Conservation (phyloP, 352 stramenopile genomes). For the Elongisporangium anandrum region DNA sequence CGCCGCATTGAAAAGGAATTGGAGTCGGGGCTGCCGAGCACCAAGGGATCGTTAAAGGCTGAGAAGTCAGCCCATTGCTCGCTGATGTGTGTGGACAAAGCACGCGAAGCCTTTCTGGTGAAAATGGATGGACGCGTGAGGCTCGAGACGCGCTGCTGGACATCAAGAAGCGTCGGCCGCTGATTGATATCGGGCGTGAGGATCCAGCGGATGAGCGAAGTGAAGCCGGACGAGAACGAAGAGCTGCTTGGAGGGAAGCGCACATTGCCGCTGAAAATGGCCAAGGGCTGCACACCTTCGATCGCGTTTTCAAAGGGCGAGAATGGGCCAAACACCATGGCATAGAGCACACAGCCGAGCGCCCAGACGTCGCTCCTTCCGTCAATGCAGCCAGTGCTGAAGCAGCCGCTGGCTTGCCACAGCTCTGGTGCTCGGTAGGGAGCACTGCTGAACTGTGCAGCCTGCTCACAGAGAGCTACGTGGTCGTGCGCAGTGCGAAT, state of each 20-base stretch:
- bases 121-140: background rate
- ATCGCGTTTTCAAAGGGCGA: constrained; percentile 85
- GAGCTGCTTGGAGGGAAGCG: constrained; percentile 33
- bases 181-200: constrained; percentile 51
- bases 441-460: constrained; percentile 78
- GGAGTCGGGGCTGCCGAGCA: constrained; percentile 2
- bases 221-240: constrained; percentile 53
- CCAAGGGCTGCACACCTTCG: constrained; percentile 46
- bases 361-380: constrained; percentile 88
- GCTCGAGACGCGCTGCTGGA: constrained; percentile 20
- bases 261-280: constrained; percentile 67
- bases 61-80: constrained; percentile 29
- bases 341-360: constrained; percentile 88
- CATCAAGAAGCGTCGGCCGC: constrained; percentile 53
- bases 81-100: constrained; percentile 11
- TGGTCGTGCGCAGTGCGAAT: constrained; percentile 36
- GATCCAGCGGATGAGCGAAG: constrained; percentile 67
- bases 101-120: background rate
- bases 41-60: constrained; percentile 14
- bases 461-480: constrained; percentile 72
- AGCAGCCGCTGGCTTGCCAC: constrained; percentile 47
- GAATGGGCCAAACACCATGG: constrained; percentile 86
- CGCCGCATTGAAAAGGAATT: constrained; percentile 7
- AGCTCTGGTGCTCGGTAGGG: constrained; percentile 91
- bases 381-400: constrained; percentile 26